These are phyloP conservation scores for Arthrobotrys megalospora DNA, from an alignment of 2,329 filamentous ascomycete species.

Conservation along the genomic window DNA sequence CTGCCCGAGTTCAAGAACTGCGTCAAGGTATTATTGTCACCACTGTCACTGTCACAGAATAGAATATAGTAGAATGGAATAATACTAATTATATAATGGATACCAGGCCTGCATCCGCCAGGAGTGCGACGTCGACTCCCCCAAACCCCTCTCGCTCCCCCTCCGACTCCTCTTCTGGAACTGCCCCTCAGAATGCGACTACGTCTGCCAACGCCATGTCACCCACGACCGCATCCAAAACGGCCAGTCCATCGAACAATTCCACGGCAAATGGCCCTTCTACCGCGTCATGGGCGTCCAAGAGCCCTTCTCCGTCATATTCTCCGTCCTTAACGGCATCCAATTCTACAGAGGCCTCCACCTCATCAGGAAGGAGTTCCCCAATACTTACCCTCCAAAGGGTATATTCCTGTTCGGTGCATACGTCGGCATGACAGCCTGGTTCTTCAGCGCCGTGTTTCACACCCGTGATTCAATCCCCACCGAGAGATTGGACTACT, in stretches of 20 bases:
- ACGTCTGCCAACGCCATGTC: conserved; percentile 94
- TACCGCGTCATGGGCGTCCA: conserved; percentile 90
- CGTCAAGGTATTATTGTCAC: conserved; percentile 75
- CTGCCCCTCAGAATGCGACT: conserved; percentile 95
- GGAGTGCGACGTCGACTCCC: conserved; percentile 40
- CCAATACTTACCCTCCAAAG: conserved; percentile 79
- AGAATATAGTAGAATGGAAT: too few relatives aligned
- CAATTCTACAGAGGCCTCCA: conserved; percentile 85
- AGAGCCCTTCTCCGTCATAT: conserved; percentile 93
- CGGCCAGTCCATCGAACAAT: conserved; percentile 83
- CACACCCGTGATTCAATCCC: conserved; percentile 87
- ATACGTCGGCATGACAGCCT: conserved; percentile 84
- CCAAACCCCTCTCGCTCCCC: conserved; percentile 73
- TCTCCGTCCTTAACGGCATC: conserved; percentile 90
- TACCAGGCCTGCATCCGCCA: conserved; percentile 43
- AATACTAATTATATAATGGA: background rate
- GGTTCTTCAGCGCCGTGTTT: conserved; percentile 91
- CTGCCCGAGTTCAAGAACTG: conserved; percentile 90
- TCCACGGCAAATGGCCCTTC: conserved; percentile 99
- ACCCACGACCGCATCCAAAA: conserved; percentile 79
- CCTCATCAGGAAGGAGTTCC: conserved; percentile 79
- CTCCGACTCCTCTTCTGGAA: conserved; percentile 91
- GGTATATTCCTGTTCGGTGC: conserved; percentile 83
- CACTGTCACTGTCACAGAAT: background rate
- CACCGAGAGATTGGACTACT: conserved; percentile 97